Conservation (phyloP, 129 eudicot species). For the Flaveria trinervia region DNA sequence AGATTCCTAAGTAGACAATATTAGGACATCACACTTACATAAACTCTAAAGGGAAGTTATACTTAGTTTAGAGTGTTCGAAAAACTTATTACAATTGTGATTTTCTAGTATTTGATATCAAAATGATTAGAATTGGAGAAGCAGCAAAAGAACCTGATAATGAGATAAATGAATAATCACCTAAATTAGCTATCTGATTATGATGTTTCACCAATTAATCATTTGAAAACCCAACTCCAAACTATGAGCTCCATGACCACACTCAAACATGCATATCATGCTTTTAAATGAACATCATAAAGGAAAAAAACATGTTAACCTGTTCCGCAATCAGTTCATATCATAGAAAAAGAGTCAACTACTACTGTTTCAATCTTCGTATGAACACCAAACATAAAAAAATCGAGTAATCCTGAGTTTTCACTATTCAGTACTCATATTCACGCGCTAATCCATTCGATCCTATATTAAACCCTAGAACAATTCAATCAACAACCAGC, state of each 20-base stretch:
- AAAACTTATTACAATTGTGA: not conserved
- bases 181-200: not conserved
- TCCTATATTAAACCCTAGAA: not conserved
- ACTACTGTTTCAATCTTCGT: not conserved
- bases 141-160: not conserved
- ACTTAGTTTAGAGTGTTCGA: slow-evolving; percentile 5
- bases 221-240: not conserved
- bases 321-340: slow-evolving; percentile 14
- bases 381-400: not conserved
- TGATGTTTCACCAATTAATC: not conserved
- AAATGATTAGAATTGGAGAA: not conserved
- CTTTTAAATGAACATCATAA: not conserved
- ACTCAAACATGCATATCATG: slow-evolving; percentile 1
- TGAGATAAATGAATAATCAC: not conserved
- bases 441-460: slow-evolving; percentile 1
- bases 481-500: not conserved
- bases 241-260: slow-evolving; percentile 19
- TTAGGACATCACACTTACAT: not conserved
- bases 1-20: not conserved
- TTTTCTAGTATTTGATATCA: not conserved
- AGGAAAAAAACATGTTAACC: not conserved
- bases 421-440: not conserved
- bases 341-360: slow-evolving; percentile 21
- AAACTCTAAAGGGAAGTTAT: not conserved
- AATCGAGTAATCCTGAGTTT: slow-evolving; percentile 7